Evolutionary conservation across 2,329 filamentous ascomycete genomes (phyloP), one percentile per base, ranked within the genome.

Genomic region (Talaromyces rugulosus): DNA sequence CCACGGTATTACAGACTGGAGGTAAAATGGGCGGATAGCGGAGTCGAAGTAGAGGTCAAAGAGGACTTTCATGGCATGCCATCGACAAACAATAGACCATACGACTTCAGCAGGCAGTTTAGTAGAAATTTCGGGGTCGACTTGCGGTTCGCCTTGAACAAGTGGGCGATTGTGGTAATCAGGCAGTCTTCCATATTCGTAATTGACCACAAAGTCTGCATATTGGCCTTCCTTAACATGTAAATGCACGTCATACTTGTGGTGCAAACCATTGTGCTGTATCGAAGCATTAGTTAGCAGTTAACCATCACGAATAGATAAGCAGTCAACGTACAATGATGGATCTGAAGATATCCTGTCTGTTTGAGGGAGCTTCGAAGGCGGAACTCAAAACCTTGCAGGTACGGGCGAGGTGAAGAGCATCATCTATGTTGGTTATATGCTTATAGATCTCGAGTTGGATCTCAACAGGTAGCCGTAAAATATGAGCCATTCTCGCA

Each of bases 21-120:
- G 31, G 42, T 40, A 61, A n/a, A 16, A 44, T n/a, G 14, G 47
- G 14, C 42, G 50, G 28, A 62, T 47, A 9, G 34, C 40, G 12
- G 60, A 58, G 9, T 62, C 60, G 36, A 34, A 58, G 30, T 59
- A 62, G 3, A 62, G 30, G 18, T 59, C 12, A 12, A 62, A 62
- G 34, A 62, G 60, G 18, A 51, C 4, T 51, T 59, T 62, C 47
- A 62, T 58, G 34, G 55, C 51, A 23, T 59, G 56, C 47, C 60
- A 62, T 55, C 60, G 60, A 51, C 44, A 47, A 28, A 62, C 56
- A 50, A 59, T 59, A 12, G 50, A 47, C 60, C 60, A 62, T 3
- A 62, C 36, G 33, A 50, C 36, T 18, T 36, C 56, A 16, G 60
- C 16, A 18, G 56, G 31, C 7, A 59, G 8, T 23, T 59, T 44